Evolutionary conservation across 1,284 basidiomycete species (phyloP).

Genomic region (Afroboletus lepidellus): DNA sequence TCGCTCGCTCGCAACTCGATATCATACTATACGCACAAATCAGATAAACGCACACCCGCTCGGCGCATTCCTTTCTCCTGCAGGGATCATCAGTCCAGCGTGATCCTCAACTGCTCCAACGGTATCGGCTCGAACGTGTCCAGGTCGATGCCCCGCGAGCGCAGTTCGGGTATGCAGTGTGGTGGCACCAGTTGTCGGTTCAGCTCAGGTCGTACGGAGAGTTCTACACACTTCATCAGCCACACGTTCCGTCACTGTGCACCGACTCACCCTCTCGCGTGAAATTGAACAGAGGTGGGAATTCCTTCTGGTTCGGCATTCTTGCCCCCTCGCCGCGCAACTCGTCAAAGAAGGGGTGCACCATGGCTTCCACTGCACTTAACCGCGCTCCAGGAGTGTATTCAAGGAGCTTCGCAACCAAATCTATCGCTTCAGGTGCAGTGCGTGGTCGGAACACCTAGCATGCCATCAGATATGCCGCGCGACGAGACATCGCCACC

Average conservation of each 20-base stretch:
- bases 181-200: slow-evolving; percentile 88
- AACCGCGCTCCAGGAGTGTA: slow-evolving; percentile 94
- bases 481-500: background rate
- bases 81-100: slow-evolving; percentile 69
- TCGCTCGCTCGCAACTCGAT: slow-evolving; percentile 32
- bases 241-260: background rate
- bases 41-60: slow-evolving; percentile 24
- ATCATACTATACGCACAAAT: slow-evolving; percentile 38
- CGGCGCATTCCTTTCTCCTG: slow-evolving; percentile 29
- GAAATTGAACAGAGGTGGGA: slow-evolving; percentile 94
- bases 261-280: slow-evolving; percentile 84
- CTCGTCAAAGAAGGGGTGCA: slow-evolving; percentile 98
- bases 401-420: slow-evolving; percentile 93
- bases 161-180: slow-evolving; percentile 87
- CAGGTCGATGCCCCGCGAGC: slow-evolving; percentile 82
- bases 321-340: slow-evolving; percentile 84
- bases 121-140: slow-evolving; percentile 94
- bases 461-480: slow-evolving; percentile 12
- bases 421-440: slow-evolving; percentile 91
- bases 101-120: slow-evolving; percentile 87
- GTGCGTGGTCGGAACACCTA: slow-evolving; percentile 99
- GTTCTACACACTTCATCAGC: slow-evolving; percentile 53
- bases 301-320: slow-evolving; percentile 96
- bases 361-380: slow-evolving; percentile 91
- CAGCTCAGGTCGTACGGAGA: slow-evolving; percentile 94